These are phyloP conservation scores for Raphanus hybrid DNA, from an alignment of 441 rosid species.

Conservation along the genomic window DNA sequence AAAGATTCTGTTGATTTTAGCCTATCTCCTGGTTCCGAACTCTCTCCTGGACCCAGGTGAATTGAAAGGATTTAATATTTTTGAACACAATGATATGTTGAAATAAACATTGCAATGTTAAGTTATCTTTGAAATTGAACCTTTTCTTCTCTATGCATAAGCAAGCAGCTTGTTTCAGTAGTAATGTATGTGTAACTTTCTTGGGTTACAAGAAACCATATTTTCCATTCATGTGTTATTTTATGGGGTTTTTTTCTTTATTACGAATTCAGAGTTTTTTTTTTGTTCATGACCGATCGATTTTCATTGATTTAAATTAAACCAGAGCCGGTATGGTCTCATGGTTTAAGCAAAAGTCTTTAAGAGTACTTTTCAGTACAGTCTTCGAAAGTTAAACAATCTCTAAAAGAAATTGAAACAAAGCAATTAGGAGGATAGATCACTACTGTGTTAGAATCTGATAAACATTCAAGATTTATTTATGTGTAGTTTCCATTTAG, in stretches of 20 bases:
- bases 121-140: not conserved
- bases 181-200: not conserved
- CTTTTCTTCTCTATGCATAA: not conserved
- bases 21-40: conserved; percentile 19
- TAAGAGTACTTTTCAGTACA: too few relatives aligned
- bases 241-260: not conserved
- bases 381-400: too few relatives aligned
- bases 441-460: too few relatives aligned
- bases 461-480: too few relatives aligned
- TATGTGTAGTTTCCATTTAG: too few relatives aligned
- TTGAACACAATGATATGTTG: not conserved
- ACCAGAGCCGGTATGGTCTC: too few relatives aligned
- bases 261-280: too few relatives aligned
- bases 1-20: conserved; percentile 22
- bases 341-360: too few relatives aligned
- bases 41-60: conserved; percentile 33
- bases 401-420: too few relatives aligned
- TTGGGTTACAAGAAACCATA: not conserved
- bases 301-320: too few relatives aligned
- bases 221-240: not conserved
- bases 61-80: not conserved
- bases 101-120: not conserved
- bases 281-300: too few relatives aligned
- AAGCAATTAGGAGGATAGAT: too few relatives aligned
- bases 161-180: not conserved